These are phyloP conservation scores for Craterostigma plantagineum DNA, from an alignment of 257 asterid species.

Conservation along the genomic window DNA sequence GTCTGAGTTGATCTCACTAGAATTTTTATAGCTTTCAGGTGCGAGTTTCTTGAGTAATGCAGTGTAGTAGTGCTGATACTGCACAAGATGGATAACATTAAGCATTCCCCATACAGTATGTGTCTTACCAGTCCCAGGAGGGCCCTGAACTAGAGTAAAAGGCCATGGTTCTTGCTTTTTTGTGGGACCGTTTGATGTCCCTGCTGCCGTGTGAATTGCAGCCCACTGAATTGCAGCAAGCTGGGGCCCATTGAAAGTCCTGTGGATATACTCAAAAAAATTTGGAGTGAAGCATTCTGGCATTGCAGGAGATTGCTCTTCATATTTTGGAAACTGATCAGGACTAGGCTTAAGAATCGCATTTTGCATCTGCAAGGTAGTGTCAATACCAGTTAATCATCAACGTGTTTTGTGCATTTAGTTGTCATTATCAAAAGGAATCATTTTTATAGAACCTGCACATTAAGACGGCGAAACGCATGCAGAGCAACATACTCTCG, in stretches of 20 bases:
- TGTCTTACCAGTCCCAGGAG: constrained; percentile 99
- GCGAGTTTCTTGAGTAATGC: constrained; percentile 92
- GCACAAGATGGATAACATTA: constrained; percentile 95
- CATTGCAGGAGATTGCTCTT: constrained; percentile 94
- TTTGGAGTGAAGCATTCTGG: constrained; percentile 95
- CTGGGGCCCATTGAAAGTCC: constrained; percentile 55
- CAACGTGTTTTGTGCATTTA: constrained; percentile 1
- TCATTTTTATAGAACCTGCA: constrained; percentile 38
- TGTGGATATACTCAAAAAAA: constrained; percentile 59
- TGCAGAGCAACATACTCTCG: constrained; percentile 87
- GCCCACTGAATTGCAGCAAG: constrained; percentile 73
- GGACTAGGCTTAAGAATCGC: constrained; percentile 97
- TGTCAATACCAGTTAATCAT: constrained; percentile 6
- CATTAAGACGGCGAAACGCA: constrained; percentile 88
- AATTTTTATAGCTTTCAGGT: constrained; percentile 96
- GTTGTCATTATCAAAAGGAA: constrained; percentile 3
- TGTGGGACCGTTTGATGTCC: constrained; percentile 57
- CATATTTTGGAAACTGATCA: constrained; percentile 89
- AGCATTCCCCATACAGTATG: constrained; percentile 99
- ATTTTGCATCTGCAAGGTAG: constrained; percentile 69
- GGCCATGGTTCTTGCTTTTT: constrained; percentile 99
- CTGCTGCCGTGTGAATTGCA: constrained; percentile 47
- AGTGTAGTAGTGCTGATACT: constrained; percentile 95
- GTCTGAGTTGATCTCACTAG: constrained; percentile 54
- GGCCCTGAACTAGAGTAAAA: constrained; percentile 95